Conservation (phyloP, 306 rosid species). For the Pterocarpus santalinus region DNA sequence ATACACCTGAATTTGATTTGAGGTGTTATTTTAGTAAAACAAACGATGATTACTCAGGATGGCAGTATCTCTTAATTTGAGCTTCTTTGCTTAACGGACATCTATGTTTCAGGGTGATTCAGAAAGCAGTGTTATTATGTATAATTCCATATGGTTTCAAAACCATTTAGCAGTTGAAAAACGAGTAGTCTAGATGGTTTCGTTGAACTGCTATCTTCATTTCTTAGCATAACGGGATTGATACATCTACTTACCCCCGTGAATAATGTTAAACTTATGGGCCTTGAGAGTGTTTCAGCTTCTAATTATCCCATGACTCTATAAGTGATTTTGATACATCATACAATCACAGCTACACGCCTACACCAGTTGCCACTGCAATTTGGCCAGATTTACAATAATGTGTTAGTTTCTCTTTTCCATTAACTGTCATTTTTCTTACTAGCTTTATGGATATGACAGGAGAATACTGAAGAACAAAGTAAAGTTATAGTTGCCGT, state of each 20-base stretch:
- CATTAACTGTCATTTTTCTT: constrained; percentile 12
- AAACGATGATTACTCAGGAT: background rate
- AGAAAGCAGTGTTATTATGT: constrained; percentile 21
- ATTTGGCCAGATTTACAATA: constrained; percentile 6
- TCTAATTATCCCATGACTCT: too few relatives aligned
- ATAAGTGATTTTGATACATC: background rate
- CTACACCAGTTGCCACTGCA: background rate
- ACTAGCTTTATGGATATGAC: constrained; percentile 48
- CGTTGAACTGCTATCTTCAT: background rate
- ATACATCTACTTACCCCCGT: background rate
- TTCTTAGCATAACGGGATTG: constrained; percentile 3
- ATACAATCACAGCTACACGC: background rate
- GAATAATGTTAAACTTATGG: background rate
- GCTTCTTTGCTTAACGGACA: background rate
- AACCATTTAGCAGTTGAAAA: background rate
- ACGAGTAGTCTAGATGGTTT: too few relatives aligned
- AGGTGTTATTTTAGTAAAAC: background rate
- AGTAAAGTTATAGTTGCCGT: constrained; percentile 90
- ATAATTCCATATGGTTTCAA: background rate
- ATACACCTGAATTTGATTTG: background rate
- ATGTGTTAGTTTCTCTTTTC: constrained; percentile 4
- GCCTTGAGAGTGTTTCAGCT: too few relatives aligned
- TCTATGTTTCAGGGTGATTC: constrained; percentile 6
- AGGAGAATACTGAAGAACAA: constrained; percentile 63
- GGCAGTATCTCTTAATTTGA: background rate